These are phyloP conservation scores for Centella asiatica DNA, from an alignment of 129 eudicot genomes.

Conservation along the genomic window DNA sequence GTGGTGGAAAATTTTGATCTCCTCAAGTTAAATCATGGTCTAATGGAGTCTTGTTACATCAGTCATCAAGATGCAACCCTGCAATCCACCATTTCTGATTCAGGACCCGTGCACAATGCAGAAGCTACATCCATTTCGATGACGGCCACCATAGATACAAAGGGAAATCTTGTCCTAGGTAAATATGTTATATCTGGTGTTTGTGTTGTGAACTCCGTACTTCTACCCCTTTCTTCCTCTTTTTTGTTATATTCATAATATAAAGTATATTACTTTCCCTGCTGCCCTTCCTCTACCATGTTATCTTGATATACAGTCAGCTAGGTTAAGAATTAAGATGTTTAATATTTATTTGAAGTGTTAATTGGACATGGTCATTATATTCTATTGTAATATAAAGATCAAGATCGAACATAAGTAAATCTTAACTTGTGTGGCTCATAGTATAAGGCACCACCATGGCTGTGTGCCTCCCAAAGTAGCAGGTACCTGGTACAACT, in stretches of 20 bases:
- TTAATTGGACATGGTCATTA: too few relatives aligned
- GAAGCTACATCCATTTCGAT: slow-evolving; percentile 63
- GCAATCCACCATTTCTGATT: slow-evolving; percentile 22
- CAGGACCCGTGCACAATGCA: slow-evolving; percentile 26
- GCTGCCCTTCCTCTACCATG: not conserved
- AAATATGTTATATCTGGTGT: slow-evolving; percentile 9
- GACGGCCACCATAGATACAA: slow-evolving; percentile 84
- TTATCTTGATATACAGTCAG: too few relatives aligned
- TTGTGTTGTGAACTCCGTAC: slow-evolving; percentile 1
- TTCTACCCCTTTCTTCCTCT: not conserved
- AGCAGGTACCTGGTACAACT: too few relatives aligned
- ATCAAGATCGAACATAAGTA: too few relatives aligned
- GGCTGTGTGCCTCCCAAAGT: too few relatives aligned
- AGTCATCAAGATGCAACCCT: slow-evolving; percentile 50
- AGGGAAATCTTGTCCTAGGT: slow-evolving; percentile 90
- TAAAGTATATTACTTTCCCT: not conserved
- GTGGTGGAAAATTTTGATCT: slow-evolving; percentile 60
- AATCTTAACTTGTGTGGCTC: too few relatives aligned
- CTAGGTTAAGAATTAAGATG: too few relatives aligned
- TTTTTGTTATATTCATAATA: not conserved
- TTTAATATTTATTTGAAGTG: too few relatives aligned
- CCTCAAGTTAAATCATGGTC: slow-evolving; percentile 71
- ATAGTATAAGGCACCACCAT: too few relatives aligned
- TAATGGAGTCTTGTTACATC: slow-evolving; percentile 85
- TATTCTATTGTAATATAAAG: too few relatives aligned